phyloP scores from a whole-genome alignment of 805 yeast genomes.

The Nakazawaea wyomingensis region DNA sequence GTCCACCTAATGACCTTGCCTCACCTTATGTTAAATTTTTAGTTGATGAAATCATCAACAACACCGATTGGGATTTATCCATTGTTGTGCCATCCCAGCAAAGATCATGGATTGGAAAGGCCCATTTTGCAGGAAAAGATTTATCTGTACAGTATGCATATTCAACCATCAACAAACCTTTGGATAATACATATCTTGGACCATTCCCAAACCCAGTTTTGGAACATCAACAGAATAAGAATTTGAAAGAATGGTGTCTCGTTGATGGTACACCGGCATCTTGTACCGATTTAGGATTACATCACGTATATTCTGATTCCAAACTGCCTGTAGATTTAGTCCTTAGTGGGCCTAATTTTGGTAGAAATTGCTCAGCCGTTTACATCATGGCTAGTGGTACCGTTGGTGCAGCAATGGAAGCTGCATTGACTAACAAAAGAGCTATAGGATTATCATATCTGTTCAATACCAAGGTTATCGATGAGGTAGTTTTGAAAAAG shows the following conservation, averaged over 20 bases:
- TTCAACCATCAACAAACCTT: constrained; percentile 38
- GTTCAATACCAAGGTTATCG: constrained; percentile 53
- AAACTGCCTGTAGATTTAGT: constrained; percentile 74
- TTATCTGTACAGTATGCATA: constrained; percentile 62
- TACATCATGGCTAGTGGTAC: constrained; percentile 92
- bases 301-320: constrained; percentile 51
- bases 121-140: constrained; percentile 80
- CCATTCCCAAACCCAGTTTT: constrained; percentile 55
- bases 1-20: constrained; percentile 74
- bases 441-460: constrained; percentile 85
- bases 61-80: constrained; percentile 80
- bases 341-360: constrained; percentile 92
- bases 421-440: constrained; percentile 63
- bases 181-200: constrained; percentile 56
- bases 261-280: constrained; percentile 96
- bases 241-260: constrained; percentile 74
- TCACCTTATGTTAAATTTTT: constrained; percentile 86
- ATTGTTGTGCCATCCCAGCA: constrained; percentile 82
- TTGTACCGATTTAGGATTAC: constrained; percentile 84
- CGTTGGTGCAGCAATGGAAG: constrained; percentile 96
- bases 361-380: constrained; percentile 85
- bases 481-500: constrained; percentile 42
- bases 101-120: constrained; percentile 96
- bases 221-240: constrained; percentile 30
- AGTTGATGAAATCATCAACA: constrained; percentile 56